Conservation (phyloP, 768 basidiomycete species). For the Omphalotus guepiniiformis region DNA sequence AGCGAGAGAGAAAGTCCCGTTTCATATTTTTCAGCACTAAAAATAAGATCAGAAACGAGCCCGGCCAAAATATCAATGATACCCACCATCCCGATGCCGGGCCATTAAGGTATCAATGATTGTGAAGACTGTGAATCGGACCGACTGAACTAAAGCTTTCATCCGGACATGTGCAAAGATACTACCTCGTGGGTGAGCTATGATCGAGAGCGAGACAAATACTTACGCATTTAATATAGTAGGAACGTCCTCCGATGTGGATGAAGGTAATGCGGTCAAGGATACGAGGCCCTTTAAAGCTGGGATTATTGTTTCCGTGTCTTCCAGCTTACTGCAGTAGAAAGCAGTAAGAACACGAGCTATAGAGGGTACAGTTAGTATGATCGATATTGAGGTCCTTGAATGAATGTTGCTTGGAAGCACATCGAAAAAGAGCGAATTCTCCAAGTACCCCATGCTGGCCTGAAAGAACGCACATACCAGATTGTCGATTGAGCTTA, state of each 20-base stretch:
- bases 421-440: no score
- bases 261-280: conserved; percentile 57
- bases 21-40: conserved; percentile 71
- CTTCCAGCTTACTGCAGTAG: conserved; percentile 83
- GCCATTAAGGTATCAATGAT: conserved; percentile 79
- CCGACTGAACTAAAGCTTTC: conserved; percentile 76
- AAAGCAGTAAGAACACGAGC: conserved; percentile 82
- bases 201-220: no score
- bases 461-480: no score
- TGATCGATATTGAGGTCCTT: no score
- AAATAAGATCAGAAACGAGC: not conserved
- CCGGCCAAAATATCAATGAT: not conserved
- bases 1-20: conserved; percentile 67
- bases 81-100: conserved; percentile 59
- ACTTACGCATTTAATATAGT: conserved; percentile 62
- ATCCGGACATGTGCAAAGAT: conserved; percentile 77
- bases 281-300: conserved; percentile 72
- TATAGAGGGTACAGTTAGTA: conserved; percentile 26
- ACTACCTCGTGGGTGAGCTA: no score
- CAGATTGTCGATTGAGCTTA: conserved; percentile 74
- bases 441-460: no score
- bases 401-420: no score
- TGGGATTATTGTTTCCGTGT: conserved; percentile 78
- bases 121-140: conserved; percentile 74
- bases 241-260: conserved; percentile 60